phyloP scores from a whole-genome alignment of 2,329 filamentous ascomycete species.

The Beauveria pseudobassiana region DNA sequence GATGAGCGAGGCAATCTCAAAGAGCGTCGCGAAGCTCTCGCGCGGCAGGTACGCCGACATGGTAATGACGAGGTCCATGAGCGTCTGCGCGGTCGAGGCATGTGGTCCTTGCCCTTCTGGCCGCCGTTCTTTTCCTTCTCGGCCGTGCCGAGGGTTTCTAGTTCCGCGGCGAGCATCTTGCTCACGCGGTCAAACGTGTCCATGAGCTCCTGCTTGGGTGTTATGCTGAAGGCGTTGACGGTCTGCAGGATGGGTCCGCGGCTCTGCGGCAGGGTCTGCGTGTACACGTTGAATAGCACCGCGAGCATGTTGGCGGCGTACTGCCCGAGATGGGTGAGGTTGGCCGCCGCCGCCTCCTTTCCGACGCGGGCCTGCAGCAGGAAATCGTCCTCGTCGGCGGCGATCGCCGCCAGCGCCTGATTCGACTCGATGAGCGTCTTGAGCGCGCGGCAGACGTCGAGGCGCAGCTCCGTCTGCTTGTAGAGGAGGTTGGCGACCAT shows the following conservation, averaged over 20 bases:
- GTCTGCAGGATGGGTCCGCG: constrained; percentile 86
- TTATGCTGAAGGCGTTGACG: constrained; percentile 91
- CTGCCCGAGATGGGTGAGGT: constrained; percentile 69
- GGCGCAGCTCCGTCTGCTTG: constrained; percentile 77
- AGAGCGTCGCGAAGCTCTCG: constrained; percentile 75
- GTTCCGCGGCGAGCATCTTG: constrained; percentile 68
- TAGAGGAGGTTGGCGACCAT: constrained; percentile 87
- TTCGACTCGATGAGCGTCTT: constrained; percentile 89
- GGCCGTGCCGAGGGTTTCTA: constrained; percentile 44
- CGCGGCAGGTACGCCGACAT: constrained; percentile 90
- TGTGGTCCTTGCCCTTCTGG: constrained; percentile 55
- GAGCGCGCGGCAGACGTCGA: constrained; percentile 79
- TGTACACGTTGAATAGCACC: constrained; percentile 98
- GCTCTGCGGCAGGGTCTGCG: constrained; percentile 87
- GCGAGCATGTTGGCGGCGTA: constrained; percentile 87
- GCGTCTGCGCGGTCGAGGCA: constrained; percentile 91
- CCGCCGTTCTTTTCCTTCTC: constrained; percentile 53
- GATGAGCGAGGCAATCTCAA: constrained; percentile 77
- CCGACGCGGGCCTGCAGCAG: constrained; percentile 72
- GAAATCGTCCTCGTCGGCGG: constrained; percentile 62
- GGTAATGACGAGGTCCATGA: constrained; percentile 95
- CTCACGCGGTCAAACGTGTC: constrained; percentile 86
- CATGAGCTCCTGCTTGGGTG: constrained; percentile 67
- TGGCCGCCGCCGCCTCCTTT: constrained; percentile 66
- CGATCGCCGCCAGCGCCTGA: constrained; percentile 66